phyloP scores from a whole-genome alignment of 345 rosid genomes.

The Bruguiera parviflora region DNA sequence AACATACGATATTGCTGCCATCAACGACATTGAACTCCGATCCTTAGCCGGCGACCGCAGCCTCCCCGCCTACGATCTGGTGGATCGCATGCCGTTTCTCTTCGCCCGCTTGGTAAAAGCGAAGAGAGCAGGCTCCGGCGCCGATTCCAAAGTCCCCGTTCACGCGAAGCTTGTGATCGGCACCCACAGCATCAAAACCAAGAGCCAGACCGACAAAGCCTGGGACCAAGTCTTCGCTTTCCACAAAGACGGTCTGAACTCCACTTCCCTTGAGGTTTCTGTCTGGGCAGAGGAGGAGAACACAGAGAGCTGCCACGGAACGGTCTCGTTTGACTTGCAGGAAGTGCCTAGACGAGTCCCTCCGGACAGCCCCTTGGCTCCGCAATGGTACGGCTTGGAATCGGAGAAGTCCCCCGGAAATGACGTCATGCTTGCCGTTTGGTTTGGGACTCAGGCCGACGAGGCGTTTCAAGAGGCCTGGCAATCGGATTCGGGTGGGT shows the following conservation, averaged over 20 bases:
- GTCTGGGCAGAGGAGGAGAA: slow-evolving; percentile 71
- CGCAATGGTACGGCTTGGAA: slow-evolving; percentile 87
- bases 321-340: slow-evolving; percentile 84
- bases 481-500: slow-evolving; percentile 96
- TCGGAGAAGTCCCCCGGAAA: slow-evolving; percentile 62
- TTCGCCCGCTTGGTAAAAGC: slow-evolving; percentile 72
- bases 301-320: slow-evolving; percentile 68
- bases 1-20: slow-evolving; percentile 30
- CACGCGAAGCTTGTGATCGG: slow-evolving; percentile 80
- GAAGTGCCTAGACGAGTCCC: slow-evolving; percentile 87
- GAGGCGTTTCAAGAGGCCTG: slow-evolving; percentile 96
- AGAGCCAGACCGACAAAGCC: slow-evolving; percentile 53
- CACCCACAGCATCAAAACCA: slow-evolving; percentile 73
- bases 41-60: slow-evolving; percentile 50
- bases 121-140: slow-evolving; percentile 32
- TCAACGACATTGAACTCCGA: slow-evolving; percentile 51
- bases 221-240: slow-evolving; percentile 95
- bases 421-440: slow-evolving; percentile 91
- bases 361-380: slow-evolving; percentile 89
- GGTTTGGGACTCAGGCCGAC: slow-evolving; percentile 91
- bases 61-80: slow-evolving; percentile 67
- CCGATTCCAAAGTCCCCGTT: slow-evolving; percentile 36
- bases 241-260: slow-evolving; percentile 74
- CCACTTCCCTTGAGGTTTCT: slow-evolving; percentile 66
- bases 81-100: slow-evolving; percentile 79